phyloP scores from a whole-genome alignment of 164 flowering plant genomes.

The Vitis cinerea region DNA sequence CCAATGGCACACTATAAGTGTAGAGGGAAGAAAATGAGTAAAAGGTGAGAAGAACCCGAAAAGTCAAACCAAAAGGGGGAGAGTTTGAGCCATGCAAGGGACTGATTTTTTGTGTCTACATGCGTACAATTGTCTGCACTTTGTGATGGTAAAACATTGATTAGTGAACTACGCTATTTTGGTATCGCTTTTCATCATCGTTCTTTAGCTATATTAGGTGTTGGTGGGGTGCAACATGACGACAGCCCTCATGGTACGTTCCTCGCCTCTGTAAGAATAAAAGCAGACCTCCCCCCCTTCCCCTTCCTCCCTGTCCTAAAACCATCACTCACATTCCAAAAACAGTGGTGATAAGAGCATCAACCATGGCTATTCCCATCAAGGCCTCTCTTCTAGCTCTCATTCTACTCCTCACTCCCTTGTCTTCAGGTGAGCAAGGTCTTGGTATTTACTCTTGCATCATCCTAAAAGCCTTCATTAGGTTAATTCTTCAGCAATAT shows the following conservation, averaged over 20 bases:
- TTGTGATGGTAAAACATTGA: neutral
- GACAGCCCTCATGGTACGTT: slow-evolving; percentile 24
- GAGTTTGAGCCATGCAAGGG: slow-evolving; percentile 39
- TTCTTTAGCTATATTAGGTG: slow-evolving; percentile 18
- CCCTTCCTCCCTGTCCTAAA: neutral
- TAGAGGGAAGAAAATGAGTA: slow-evolving; percentile 8
- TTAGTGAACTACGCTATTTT: too few species aligned
- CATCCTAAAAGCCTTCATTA: neutral
- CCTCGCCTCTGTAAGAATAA: slow-evolving; percentile 15
- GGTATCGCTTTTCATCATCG: slow-evolving; percentile 37
- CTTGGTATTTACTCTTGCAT: neutral
- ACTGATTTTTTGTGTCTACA: slow-evolving; percentile 14
- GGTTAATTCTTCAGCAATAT: too few species aligned
- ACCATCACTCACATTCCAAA: slow-evolving; percentile 4
- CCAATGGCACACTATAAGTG: neutral
- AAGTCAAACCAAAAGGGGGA: slow-evolving; percentile 25
- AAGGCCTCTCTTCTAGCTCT: slow-evolving; percentile 21
- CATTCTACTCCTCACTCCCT: slow-evolving; percentile 21
- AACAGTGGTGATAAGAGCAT: neutral
- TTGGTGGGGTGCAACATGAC: slow-evolving; percentile 43
- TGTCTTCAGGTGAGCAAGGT: slow-evolving; percentile 29
- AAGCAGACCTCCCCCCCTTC: slow-evolving; percentile 14
- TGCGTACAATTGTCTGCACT: slow-evolving; percentile 9
- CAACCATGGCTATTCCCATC: slow-evolving; percentile 30
- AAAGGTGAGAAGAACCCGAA: slow-evolving; percentile 1